Evolutionary conservation across 2,329 filamentous ascomycete species (phyloP), one percentile per base, ranked within the genome.

Genomic region (Aspergillus phoenicis): DNA sequence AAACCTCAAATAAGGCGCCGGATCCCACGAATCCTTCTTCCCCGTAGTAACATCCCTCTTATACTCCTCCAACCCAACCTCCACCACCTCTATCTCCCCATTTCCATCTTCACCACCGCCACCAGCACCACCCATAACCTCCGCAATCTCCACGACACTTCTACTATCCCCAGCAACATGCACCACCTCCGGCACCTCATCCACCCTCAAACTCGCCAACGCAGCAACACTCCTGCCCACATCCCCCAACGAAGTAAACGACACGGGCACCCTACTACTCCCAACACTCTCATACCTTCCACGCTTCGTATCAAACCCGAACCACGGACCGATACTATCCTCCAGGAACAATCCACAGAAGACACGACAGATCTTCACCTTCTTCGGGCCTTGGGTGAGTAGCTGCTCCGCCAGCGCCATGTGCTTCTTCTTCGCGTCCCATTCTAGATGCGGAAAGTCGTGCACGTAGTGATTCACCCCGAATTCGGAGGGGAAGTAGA

Each of bases 401-500:
- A 67, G 41, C 28, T 63, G n/a, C 7, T 54, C 45, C 8, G 66
- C 66, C 6, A 72, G 64, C 8, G 57, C 60, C 22, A 68, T 64
- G 58, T 75, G 73, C 1, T 59, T 49, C 55, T 73, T 75, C 59
- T 76, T 75, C 17, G 64, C 62, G 47, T 73, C 70, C 74, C 73
- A 75, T 56, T 76, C 74, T 1, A 68, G 64, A 33, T 74, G 70
- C n/a, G 65, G 28, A 57, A 76, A 76, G 56, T 76, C 72, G 56
- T 77, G 74, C 17, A 74, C 51, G 51, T 74, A 73, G 57, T 77
- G 75, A 58, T 78, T 71, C 41, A 77, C 75, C 11, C 75, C 75
- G 53, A 77, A 77, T 28, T 77, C 75, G 4, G 75, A 77, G 10
- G 71, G 71, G 49, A 77, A 69, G 61, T 77, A 77, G 5, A 77